phyloP scores from a whole-genome alignment of 345 rosid genomes.

The Physaria fendleri region DNA sequence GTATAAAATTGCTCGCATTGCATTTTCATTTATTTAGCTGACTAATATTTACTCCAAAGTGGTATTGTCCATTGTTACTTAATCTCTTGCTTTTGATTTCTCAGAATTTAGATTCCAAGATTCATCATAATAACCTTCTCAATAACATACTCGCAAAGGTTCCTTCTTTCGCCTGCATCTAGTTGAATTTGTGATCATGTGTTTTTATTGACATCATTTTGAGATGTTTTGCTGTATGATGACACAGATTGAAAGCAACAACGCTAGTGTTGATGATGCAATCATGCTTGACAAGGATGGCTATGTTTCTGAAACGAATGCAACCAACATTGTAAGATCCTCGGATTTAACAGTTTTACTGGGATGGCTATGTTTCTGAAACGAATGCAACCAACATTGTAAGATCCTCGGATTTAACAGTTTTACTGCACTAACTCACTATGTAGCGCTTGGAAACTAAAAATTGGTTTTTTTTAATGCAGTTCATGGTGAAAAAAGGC shows the following conservation, averaged over 20 bases:
- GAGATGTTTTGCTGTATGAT: not conserved
- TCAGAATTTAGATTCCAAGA: constrained; percentile 93
- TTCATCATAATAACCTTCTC: constrained; percentile 92
- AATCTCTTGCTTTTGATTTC: not conserved
- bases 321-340: constrained; percentile 76
- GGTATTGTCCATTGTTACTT: not conserved
- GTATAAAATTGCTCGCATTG: constrained; percentile 31
- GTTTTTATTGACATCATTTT: not conserved
- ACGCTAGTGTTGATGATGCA: constrained; percentile 74
- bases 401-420: constrained; percentile 10
- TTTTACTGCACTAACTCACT: not conserved
- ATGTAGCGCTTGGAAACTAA: not conserved
- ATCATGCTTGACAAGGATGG: constrained; percentile 95
- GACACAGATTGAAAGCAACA: constrained; percentile 78
- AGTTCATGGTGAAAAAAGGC: constrained; percentile 89
- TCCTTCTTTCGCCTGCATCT: not conserved
- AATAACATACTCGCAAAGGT: constrained; percentile 94
- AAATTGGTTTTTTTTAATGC: not conserved
- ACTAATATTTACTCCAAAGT: not conserved
- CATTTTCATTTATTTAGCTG: not conserved
- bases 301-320: constrained; percentile 89
- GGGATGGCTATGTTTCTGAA: constrained; percentile 83
- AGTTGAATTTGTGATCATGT: not conserved
- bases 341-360: not conserved
- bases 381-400: constrained; percentile 94